phyloP scores from a whole-genome alignment of 768 basidiomycete species.

The Termitomyces sp. region DNA sequence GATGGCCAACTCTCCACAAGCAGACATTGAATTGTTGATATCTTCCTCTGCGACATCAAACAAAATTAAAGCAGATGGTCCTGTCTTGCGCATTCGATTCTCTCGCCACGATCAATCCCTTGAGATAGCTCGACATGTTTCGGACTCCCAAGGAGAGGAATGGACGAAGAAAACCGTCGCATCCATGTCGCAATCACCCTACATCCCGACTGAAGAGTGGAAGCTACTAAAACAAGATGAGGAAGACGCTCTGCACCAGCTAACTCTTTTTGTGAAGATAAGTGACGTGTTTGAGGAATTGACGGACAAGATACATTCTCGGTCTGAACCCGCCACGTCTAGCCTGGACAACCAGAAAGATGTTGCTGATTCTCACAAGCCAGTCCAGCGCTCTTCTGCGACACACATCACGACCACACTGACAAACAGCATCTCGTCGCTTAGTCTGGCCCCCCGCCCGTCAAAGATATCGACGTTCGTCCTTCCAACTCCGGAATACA shows the following conservation, averaged over 20 bases:
- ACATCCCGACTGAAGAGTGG: constrained; percentile 20
- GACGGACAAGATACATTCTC: neutral
- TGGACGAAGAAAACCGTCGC: constrained; percentile 33
- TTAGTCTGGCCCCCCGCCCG: constrained; percentile 10
- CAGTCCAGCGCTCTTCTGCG: neutral
- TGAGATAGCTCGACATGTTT: constrained; percentile 30
- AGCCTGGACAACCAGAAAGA: neutral
- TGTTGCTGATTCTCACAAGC: neutral
- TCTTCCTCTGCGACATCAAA: constrained; percentile 8
- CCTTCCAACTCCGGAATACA: neutral
- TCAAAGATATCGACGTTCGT: constrained; percentile 6
- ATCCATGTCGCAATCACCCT: constrained; percentile 16
- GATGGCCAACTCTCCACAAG: constrained; percentile 46
- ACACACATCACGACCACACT: neutral
- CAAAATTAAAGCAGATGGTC: constrained; percentile 7
- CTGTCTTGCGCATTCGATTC: constrained; percentile 33
- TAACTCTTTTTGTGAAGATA: constrained; percentile 21
- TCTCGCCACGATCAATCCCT: constrained; percentile 26
- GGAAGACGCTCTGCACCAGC: constrained; percentile 19
- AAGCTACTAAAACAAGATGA: constrained; percentile 20
- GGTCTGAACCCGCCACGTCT: neutral
- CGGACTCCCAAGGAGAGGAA: constrained; percentile 27
- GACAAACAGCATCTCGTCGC: constrained; percentile 8
- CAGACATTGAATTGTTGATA: constrained; percentile 42
- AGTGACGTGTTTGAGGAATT: constrained; percentile 18